Evolutionary conservation across 2,329 filamentous ascomycete species (phyloP).

Genomic region (Neonectria magnoliae): DNA sequence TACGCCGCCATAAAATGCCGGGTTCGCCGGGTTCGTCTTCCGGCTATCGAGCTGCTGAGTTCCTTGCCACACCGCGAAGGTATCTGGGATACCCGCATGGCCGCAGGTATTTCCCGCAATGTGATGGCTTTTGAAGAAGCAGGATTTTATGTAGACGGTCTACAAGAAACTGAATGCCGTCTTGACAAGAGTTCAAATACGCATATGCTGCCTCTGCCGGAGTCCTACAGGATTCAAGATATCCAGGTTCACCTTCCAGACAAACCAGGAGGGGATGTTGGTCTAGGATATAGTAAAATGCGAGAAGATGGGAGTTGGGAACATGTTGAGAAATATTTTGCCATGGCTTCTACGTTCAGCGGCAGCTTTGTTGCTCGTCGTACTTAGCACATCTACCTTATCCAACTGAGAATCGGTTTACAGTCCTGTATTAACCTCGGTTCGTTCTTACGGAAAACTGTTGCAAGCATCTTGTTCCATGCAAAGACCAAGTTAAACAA

Average conservation of each 20-base stretch:
- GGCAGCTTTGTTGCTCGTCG: neutral
- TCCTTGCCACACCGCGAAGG: conserved; percentile 50
- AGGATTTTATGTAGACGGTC: conserved; percentile 15
- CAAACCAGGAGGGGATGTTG: neutral
- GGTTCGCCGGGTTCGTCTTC: conserved; percentile 49
- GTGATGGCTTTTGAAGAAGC: conserved; percentile 52
- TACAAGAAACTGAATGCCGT: neutral
- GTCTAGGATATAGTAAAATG: neutral
- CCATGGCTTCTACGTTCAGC: neutral
- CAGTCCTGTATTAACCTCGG: no score
- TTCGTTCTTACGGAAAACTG: no score
- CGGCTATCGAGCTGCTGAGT: conserved; percentile 49
- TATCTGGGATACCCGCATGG: conserved; percentile 52
- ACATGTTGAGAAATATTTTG: neutral
- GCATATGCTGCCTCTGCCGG: neutral
- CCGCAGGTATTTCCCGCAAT: conserved; percentile 46
- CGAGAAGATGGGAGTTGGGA: neutral
- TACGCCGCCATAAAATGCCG: conserved; percentile 60
- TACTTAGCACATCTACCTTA: no score
- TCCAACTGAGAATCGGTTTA: no score
- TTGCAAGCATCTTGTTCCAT: neutral
- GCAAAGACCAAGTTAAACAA: neutral
- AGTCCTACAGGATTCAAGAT: conserved; percentile 1
- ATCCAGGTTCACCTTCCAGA: conserved; percentile 1
- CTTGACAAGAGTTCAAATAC: neutral